A percentile compares a stretch with the other conserved stretches of the same genome.
Conservation (phyloP, 1,284 basidiomycete genomes). For the Pseudozyma pruni region DNA sequence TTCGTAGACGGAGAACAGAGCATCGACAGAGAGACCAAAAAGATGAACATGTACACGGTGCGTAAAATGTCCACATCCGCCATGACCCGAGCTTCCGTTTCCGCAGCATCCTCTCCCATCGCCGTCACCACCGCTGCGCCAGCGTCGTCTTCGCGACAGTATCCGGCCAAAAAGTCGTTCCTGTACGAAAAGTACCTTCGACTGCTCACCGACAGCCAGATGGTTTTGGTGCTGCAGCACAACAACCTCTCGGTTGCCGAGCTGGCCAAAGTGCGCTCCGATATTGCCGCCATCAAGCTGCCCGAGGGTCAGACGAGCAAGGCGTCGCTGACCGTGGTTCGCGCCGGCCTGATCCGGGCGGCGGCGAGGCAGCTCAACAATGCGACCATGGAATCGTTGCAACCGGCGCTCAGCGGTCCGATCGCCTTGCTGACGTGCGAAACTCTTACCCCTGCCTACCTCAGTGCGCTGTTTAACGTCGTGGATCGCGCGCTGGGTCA, state of each 20-base stretch:
- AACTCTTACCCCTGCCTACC: slow-evolving; percentile 52
- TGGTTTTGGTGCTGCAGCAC: slow-evolving; percentile 59
- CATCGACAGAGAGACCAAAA: slow-evolving; percentile 55
- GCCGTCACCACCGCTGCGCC: slow-evolving; percentile 9
- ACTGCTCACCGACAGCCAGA: slow-evolving; percentile 47
- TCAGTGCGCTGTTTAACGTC: slow-evolving; percentile 53
- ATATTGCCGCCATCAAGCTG: slow-evolving; percentile 50
- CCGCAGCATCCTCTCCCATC: slow-evolving; percentile 9
- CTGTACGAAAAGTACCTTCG: slow-evolving; percentile 55
- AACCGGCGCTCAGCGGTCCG: slow-evolving; percentile 53
- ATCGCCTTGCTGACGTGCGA: slow-evolving; percentile 60
- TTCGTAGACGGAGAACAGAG: slow-evolving; percentile 52
- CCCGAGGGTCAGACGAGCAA: slow-evolving; percentile 26
- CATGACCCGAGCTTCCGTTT: slow-evolving; percentile 21
- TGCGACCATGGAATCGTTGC: slow-evolving; percentile 21
- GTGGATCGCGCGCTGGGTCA: slow-evolving; percentile 55
- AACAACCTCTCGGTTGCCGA: slow-evolving; percentile 59
- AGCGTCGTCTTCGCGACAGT: slow-evolving; percentile 24
- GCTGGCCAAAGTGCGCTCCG: slow-evolving; percentile 46
- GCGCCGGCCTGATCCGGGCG: slow-evolving; percentile 51
- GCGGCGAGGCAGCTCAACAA: slow-evolving; percentile 24
- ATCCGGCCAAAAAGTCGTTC: slow-evolving; percentile 54
- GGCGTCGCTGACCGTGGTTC: slow-evolving; percentile 50
- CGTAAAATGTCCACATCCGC: slow-evolving; percentile 49
- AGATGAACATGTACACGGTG: slow-evolving; percentile 66